Base-by-base conservation (phyloP, 495 filamentous ascomycete species). In the Collariella sp. region DNA sequence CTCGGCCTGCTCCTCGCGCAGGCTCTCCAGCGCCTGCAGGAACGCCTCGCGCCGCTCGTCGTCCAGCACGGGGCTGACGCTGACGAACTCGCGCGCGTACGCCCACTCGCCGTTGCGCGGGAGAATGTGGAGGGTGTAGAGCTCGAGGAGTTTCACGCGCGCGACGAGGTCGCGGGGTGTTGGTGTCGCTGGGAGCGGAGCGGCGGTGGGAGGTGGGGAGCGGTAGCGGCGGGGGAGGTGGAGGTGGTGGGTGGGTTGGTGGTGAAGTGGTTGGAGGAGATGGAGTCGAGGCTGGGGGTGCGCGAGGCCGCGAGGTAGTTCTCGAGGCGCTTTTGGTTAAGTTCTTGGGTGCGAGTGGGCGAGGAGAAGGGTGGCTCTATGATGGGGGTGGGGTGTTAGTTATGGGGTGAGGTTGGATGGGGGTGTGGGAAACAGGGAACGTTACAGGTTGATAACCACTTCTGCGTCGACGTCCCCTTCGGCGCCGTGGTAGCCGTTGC, bases 391-490 rank as follows among this genome's bases (percentile, higher is more conserved):
- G 40, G 22, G n/a, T 36, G 51, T 63, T 58, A 62, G 55, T 46
- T 29, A 9, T 31, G 13, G 16, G 22, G 35, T 20, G 23, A 18
- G 7, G 26, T 12, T 18, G 6, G 6, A 11, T 34, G 23, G 16
- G 18, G n/a, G 16, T 46, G 20, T 16, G 9, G 29, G 33, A 24
- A 50, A 10, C 16, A 15, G 16, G 26, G 11, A 29, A 13, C 75
- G 84, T 64, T 67, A 94, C 87, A 97, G 66, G 60, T 93, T 95
- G 54, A 90, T 87, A 54, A 97, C 87, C 6, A 98, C 94, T 58
- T 98, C 93, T 23, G 89, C 82, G 69, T 98, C 94, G 5, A 98
- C 88, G 55, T 86, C 86, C 7, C 88, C 90, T 66, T 96, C 91
- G 10, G 80, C 76, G 46, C 89, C 89, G 59, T 83, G 82, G 67